Percentiles rank a stretch among this genome's conserved stretches.
These are phyloP conservation scores for Lactifluus volemus DNA, from an alignment of 768 basidiomycete genomes.

Conservation along the genomic window DNA sequence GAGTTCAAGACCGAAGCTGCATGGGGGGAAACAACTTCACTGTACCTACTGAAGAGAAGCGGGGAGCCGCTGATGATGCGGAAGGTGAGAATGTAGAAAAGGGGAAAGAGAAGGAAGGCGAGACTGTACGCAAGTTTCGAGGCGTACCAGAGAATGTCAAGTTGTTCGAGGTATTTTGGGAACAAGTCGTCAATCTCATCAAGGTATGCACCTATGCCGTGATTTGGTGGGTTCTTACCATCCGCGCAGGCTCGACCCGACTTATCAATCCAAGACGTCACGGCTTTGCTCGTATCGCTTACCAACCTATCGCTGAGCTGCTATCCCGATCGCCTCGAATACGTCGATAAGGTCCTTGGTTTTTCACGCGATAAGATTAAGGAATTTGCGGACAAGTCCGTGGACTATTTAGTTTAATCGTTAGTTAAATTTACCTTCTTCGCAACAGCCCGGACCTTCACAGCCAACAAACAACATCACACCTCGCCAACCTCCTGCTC, in stretches of 20 bases:
- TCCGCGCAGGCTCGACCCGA: constrained; percentile 81
- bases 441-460: constrained; percentile 75
- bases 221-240: neutral
- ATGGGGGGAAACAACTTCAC: constrained; percentile 21
- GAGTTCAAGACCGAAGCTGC: constrained; percentile 18
- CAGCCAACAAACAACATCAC: constrained; percentile 74
- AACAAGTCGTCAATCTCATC: constrained; percentile 95
- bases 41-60: constrained; percentile 5
- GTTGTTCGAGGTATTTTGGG: constrained; percentile 98
- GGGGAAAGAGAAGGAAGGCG: constrained; percentile 51
- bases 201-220: constrained; percentile 46
- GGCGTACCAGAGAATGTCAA: constrained; percentile 94
- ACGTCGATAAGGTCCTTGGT: constrained; percentile 90
- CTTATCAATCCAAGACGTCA: constrained; percentile 94
- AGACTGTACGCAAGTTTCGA: constrained; percentile 68
- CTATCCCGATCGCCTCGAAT: constrained; percentile 94
- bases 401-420: neutral
- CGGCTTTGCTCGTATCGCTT: constrained; percentile 89
- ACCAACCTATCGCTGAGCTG: constrained; percentile 94
- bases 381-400: constrained; percentile 75
- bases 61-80: constrained; percentile 17
- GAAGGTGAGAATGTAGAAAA: constrained; percentile 32
- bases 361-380: constrained; percentile 83
- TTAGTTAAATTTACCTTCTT: neutral
- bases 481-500: constrained; percentile 85